Conservation (phyloP, 192 early-diverging fungal genomes). For the Pecoramyces ruminantium region DNA sequence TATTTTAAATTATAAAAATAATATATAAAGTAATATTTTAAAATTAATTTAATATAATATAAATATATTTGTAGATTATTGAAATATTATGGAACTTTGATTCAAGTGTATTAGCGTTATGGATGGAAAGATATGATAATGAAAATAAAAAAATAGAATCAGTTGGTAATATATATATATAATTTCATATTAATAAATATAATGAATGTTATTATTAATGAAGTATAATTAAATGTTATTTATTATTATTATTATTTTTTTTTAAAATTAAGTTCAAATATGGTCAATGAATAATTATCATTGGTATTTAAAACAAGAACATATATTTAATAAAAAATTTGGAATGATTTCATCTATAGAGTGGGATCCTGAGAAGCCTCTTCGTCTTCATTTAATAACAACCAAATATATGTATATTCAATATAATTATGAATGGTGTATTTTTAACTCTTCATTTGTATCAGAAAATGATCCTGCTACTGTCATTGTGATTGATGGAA, state of each 20-base stretch:
- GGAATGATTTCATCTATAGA: conserved; percentile 24
- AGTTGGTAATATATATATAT: no score
- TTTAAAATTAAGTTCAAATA: conserved; percentile 76
- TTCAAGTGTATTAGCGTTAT: conserved; percentile 69
- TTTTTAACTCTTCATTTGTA: conserved; percentile 17
- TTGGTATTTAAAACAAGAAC: conserved; percentile 88
- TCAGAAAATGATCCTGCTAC: conserved; percentile 22
- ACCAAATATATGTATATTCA: conserved; percentile 11
- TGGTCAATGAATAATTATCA: conserved; percentile 92
- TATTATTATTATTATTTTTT: no score
- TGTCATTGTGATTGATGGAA: conserved; percentile 66
- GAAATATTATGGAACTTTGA: conserved; percentile 76
- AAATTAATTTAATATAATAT: background rate
- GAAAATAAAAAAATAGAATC: background rate
- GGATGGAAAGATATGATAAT: conserved; percentile 19
- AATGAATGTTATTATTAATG: no score
- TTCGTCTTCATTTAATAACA: conserved; percentile 42
- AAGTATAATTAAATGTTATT: no score
- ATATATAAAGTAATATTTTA: background rate
- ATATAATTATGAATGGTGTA: conserved; percentile 15
- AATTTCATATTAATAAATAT: no score
- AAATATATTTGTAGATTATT: conserved; percentile 12
- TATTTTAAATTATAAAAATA: conserved; percentile 7
- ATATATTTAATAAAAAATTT: conserved; percentile 18
- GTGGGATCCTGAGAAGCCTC: conserved; percentile 70